phyloP scores from a whole-genome alignment of 139 green algal genomes.

The Chlamydomonas eustigma region DNA sequence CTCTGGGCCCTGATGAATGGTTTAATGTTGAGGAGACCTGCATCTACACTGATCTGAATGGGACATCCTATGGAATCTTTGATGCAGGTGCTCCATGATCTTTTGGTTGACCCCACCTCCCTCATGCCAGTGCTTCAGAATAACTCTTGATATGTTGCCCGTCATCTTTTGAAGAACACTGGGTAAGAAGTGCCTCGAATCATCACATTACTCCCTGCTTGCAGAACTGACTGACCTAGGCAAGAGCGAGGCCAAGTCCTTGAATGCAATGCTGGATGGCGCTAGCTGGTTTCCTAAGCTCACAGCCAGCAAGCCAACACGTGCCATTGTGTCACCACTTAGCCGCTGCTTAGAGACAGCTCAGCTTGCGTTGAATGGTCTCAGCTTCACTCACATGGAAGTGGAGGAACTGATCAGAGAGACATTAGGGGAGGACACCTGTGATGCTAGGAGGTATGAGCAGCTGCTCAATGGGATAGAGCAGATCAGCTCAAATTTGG shows the following conservation, averaged over 20 bases:
- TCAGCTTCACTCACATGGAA: conserved; percentile 14
- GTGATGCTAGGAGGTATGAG: conserved; percentile 51
- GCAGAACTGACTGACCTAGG: conserved; percentile 56
- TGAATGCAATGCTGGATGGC: conserved; percentile 48
- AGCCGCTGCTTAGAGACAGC: conserved; percentile 57
- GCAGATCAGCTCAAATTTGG: too few relatives aligned
- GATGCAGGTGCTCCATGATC: conserved; percentile 44
- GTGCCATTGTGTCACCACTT: conserved; percentile 48
- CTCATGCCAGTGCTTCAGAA: neutral
- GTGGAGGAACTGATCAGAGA: conserved; percentile 61
- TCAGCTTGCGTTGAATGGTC: conserved; percentile 21
- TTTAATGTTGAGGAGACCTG: conserved; percentile 51
- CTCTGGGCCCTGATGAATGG: conserved; percentile 61
- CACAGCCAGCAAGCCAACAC: conserved; percentile 26
- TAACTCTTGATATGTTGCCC: neutral
- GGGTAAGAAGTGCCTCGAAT: too few relatives aligned
- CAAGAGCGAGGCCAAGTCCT: conserved; percentile 35
- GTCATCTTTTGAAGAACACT: neutral
- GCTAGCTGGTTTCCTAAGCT: conserved; percentile 45
- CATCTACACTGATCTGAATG: conserved; percentile 44
- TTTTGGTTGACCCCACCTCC: neutral
- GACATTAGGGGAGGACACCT: conserved; percentile 64
- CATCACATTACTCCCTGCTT: neutral
- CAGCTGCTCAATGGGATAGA: too few relatives aligned
- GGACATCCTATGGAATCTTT: conserved; percentile 49